phyloP scores from a whole-genome alignment of 108 stramenopile genomes.

The Nannochloropsis salina region DNA sequence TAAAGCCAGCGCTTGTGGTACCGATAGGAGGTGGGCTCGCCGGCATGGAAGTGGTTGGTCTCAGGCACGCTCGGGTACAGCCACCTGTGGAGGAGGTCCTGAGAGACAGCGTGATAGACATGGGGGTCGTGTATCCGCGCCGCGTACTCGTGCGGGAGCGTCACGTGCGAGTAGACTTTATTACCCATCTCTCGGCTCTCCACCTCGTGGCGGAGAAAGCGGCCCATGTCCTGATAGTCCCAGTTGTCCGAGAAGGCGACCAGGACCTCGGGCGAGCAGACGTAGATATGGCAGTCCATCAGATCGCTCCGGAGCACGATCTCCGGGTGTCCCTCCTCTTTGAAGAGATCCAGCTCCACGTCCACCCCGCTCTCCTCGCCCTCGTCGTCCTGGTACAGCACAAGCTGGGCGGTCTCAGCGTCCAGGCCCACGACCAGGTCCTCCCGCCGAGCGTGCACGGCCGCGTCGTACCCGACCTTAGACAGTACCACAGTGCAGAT shows the following conservation, averaged over 20 bases:
- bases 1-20: conserved; percentile 15
- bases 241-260: conserved; percentile 90
- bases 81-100: conserved; percentile 78
- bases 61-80: conserved; percentile 80
- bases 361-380: not conserved
- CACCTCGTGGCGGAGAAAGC: conserved; percentile 80
- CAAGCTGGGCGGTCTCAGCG: conserved; percentile 57
- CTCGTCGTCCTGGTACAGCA: conserved; percentile 56
- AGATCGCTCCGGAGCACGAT: conserved; percentile 69
- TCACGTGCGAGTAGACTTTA: conserved; percentile 73
- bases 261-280: conserved; percentile 94
- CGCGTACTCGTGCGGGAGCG: conserved; percentile 62
- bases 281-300: conserved; percentile 85
- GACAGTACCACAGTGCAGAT: conserved; percentile 81
- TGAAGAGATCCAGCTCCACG: conserved; percentile 17
- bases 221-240: conserved; percentile 76
- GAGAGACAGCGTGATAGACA: conserved; percentile 74
- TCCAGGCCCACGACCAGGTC: conserved; percentile 75
- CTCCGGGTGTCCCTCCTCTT: conserved; percentile 58
- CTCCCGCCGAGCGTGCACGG: conserved; percentile 56
- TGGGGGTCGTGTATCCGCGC: conserved; percentile 75
- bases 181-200: conserved; percentile 90
- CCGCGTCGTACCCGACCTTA: conserved; percentile 49
- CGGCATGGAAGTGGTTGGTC: conserved; percentile 53
- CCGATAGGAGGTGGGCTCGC: not conserved